These are phyloP conservation scores for Fraxinus latifolia DNA, from an alignment of 305 asterid species.

Conservation along the genomic window DNA sequence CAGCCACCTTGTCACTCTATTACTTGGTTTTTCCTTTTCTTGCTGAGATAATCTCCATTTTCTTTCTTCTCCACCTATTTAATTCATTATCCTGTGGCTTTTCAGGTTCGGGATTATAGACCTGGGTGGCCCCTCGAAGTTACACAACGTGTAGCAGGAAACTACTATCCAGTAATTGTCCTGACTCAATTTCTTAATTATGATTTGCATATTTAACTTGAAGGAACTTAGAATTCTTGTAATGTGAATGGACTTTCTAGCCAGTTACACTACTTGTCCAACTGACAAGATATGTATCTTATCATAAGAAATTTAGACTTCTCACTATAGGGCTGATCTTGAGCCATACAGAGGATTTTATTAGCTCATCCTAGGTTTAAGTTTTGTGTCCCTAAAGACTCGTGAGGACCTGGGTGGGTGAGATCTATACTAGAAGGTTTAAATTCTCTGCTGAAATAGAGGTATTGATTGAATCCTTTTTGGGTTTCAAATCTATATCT, in stretches of 20 bases:
- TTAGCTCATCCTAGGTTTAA: not conserved
- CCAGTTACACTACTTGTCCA: not conserved
- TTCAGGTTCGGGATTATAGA: slow-evolving; percentile 72
- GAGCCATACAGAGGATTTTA: not conserved
- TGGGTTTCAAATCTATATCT: not conserved
- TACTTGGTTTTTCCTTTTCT: not conserved
- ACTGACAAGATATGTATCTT: not conserved
- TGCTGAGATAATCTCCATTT: not conserved
- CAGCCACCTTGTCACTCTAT: not conserved
- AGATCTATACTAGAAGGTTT: not conserved
- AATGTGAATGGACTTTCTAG: not conserved
- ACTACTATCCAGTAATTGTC: slow-evolving; percentile 73
- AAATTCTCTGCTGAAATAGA: not conserved
- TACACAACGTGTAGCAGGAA: slow-evolving; percentile 84
- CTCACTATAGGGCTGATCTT: not conserved
- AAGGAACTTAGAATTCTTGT: not conserved
- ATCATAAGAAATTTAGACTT: not conserved
- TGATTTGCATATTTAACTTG: not conserved
- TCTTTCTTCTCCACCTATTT: not conserved
- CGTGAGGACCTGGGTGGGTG: not conserved
- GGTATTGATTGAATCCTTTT: not conserved
- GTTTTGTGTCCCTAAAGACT: not conserved
- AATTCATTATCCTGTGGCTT: slow-evolving; percentile 7
- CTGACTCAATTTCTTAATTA: not conserved
- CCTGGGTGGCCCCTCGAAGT: slow-evolving; percentile 73